Evolutionary conservation across 805 yeast genomes (phyloP).

Genomic region (Isabelozyma gotoi): DNA sequence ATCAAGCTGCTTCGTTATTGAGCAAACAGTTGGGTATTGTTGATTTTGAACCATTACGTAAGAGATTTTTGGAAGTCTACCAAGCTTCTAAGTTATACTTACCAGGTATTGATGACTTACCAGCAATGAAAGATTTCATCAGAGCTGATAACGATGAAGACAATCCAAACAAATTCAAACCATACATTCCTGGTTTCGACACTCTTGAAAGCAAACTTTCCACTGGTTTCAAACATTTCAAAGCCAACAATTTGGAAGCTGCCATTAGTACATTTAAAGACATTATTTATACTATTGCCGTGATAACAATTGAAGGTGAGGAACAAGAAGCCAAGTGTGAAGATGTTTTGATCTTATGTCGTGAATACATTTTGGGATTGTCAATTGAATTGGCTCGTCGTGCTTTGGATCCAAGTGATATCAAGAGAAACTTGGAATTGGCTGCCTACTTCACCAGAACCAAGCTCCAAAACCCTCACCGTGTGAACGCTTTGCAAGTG

Average conservation of each 20-base stretch:
- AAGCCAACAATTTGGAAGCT: constrained; percentile 75
- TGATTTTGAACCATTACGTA: constrained; percentile 83
- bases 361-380: constrained; percentile 89
- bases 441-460: constrained; percentile 95
- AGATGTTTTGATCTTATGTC: constrained; percentile 70
- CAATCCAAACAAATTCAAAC: constrained; percentile 47
- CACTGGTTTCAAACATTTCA: constrained; percentile 80
- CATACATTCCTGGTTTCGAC: constrained; percentile 75
- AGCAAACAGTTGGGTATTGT: constrained; percentile 86
- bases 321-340: constrained; percentile 77
- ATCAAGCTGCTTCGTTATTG: constrained; percentile 89
- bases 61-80: constrained; percentile 81
- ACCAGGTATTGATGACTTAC: constrained; percentile 72
- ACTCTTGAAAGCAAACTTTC: constrained; percentile 58
- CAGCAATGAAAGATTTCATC: constrained; percentile 66
- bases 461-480: constrained; percentile 77
- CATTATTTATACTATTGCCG: constrained; percentile 71
- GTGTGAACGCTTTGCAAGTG: constrained; percentile 84
- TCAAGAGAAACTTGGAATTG: constrained; percentile 86
- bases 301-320: constrained; percentile 66
- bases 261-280: constrained; percentile 81
- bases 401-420: constrained; percentile 63
- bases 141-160: constrained; percentile 64
- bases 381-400: constrained; percentile 91
- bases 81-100: constrained; percentile 74